These are phyloP conservation scores for Colletotrichum noveboracense DNA, from an alignment of 2,329 filamentous ascomycete species.

Conservation along the genomic window DNA sequence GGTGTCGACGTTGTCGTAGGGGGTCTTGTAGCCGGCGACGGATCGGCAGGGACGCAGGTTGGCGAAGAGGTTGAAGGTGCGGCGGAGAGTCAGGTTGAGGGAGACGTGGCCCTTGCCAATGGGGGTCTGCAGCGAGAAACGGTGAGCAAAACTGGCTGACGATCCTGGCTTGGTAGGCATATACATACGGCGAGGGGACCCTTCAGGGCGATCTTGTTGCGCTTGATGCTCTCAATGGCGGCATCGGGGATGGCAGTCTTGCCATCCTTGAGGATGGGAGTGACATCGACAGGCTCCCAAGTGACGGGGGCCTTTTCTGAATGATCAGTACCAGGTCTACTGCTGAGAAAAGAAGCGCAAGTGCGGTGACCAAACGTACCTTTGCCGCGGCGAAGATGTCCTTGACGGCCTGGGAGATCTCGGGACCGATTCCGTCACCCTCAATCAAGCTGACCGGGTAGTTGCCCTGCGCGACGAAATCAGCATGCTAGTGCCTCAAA, in stretches of 20 bases:
- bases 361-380: conserved; percentile 54
- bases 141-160: background rate
- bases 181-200: conserved; percentile 87
- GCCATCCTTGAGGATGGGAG: conserved; percentile 90
- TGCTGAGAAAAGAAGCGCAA: background rate
- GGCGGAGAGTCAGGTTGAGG: conserved; percentile 96
- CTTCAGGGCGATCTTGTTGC: conserved; percentile 98
- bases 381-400: conserved; percentile 97
- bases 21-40: conserved; percentile 96
- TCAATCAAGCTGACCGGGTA: conserved; percentile 97
- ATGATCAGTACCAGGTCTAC: conserved; percentile 26
- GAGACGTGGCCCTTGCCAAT: conserved; percentile 98
- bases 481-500: conserved; percentile 21
- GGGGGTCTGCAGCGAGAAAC: conserved; percentile 22
- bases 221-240: conserved; percentile 90
- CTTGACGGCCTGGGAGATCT: conserved; percentile 98
- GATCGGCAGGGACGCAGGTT: conserved; percentile 98
- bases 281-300: conserved; percentile 98
- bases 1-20: conserved; percentile 96
- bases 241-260: conserved; percentile 93
- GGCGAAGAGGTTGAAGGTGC: conserved; percentile 99
- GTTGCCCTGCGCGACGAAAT: conserved; percentile 71
- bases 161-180: background rate
- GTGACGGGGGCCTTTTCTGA: conserved; percentile 77
- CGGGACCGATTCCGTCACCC: conserved; percentile 97